Percentiles rank a stretch among this genome's conserved stretches.
Conservation (phyloP, 148 eudicot genomes). For the Spergularia marina region DNA sequence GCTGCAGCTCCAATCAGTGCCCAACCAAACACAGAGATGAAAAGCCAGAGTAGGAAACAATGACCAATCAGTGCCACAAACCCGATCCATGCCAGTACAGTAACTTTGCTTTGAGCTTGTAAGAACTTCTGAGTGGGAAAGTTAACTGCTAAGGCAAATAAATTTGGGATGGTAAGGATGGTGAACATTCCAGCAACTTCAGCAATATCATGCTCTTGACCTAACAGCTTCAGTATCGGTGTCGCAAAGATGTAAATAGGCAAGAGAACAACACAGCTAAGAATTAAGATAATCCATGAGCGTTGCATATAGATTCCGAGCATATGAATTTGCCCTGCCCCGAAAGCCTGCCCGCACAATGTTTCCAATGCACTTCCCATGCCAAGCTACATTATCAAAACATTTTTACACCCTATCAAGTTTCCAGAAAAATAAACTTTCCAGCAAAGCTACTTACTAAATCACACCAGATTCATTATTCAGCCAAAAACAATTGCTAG, state of each 20-base stretch:
- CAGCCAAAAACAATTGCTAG: neutral
- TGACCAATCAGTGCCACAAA: constrained; percentile 37
- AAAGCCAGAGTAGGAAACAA: constrained; percentile 44
- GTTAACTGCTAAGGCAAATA: constrained; percentile 57
- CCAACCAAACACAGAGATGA: constrained; percentile 51
- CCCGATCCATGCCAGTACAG: constrained; percentile 51
- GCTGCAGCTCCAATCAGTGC: constrained; percentile 62
- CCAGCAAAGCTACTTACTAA: neutral
- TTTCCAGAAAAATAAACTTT: neutral
- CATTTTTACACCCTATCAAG: neutral
- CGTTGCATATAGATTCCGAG: constrained; percentile 81
- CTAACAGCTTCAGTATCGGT: constrained; percentile 57
- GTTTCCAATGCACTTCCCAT: constrained; percentile 94
- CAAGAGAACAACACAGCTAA: constrained; percentile 41
- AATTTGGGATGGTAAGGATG: constrained; percentile 47
- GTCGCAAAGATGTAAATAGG: constrained; percentile 67
- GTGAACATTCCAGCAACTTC: constrained; percentile 59
- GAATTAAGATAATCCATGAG: constrained; percentile 58
- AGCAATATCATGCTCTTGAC: constrained; percentile 63
- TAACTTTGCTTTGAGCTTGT: constrained; percentile 76
- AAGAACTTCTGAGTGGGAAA: constrained; percentile 74
- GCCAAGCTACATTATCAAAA: constrained; percentile 52
- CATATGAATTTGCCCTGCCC: constrained; percentile 69
- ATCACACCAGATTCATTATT: neutral
- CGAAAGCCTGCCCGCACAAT: constrained; percentile 82